phyloP scores from a whole-genome alignment of 331 rosid genomes.

The Spiraea crenata region DNA sequence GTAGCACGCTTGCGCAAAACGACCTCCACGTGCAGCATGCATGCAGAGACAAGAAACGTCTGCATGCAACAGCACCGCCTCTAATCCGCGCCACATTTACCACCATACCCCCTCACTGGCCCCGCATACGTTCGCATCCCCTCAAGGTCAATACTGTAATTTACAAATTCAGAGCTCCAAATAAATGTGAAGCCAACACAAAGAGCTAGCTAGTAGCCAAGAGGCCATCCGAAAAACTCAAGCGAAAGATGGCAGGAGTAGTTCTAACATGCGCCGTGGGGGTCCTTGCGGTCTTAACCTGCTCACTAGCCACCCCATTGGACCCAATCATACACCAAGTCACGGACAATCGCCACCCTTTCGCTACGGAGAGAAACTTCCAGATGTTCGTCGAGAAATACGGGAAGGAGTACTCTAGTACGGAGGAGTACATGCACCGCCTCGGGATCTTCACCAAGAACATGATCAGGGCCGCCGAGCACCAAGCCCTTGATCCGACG shows the following conservation, averaged over 20 bases:
- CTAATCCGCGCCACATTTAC: background rate
- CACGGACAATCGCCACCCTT: conserved; percentile 11
- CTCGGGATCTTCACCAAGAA: conserved; percentile 63
- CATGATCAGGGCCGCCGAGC: conserved; percentile 59
- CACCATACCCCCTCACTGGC: background rate
- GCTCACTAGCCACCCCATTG: conserved; percentile 15
- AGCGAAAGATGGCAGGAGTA: background rate
- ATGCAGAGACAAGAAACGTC: background rate
- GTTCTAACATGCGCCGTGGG: conserved; percentile 35
- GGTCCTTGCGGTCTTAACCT: conserved; percentile 39
- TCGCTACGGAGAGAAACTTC: conserved; percentile 59
- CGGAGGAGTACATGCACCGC: conserved; percentile 70
- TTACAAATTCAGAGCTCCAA: background rate
- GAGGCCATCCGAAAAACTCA: background rate
- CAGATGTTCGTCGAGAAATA: conserved; percentile 54
- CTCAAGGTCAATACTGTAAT: background rate
- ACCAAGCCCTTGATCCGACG: conserved; percentile 76
- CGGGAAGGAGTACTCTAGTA: conserved; percentile 54
- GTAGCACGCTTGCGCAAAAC: background rate
- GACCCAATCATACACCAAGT: conserved; percentile 29
- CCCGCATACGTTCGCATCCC: too few relatives aligned
- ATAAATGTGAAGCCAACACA: background rate
- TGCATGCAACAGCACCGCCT: conserved; percentile 9
- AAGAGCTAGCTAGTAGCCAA: background rate
- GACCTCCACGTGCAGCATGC: conserved; percentile 17